These are phyloP conservation scores for Xerophyta viscosa DNA, from an alignment of 106 monocot genomes.

Conservation along the genomic window DNA sequence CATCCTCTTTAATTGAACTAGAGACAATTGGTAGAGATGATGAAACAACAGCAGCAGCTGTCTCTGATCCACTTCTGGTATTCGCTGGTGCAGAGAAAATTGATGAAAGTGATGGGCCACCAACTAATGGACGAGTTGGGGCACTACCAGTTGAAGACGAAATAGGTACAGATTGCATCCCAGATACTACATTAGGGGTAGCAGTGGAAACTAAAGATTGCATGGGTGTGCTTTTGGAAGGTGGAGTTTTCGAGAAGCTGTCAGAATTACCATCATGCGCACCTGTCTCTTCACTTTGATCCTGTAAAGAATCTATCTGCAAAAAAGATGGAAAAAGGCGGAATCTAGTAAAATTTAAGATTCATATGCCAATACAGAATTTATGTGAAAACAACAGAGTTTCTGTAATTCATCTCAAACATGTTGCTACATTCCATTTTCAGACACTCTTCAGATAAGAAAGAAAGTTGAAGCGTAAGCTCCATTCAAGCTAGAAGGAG, in stretches of 20 bases:
- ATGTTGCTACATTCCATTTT: too few species aligned
- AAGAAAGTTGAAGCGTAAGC: too few species aligned
- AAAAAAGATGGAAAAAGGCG: slow-evolving; percentile 21
- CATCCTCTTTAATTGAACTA: slow-evolving; percentile 60
- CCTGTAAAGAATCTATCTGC: slow-evolving; percentile 32
- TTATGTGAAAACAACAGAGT: too few species aligned
- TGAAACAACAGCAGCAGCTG: slow-evolving; percentile 21
- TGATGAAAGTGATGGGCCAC: slow-evolving; percentile 29
- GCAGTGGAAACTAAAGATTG: slow-evolving; percentile 19
- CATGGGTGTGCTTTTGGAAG: slow-evolving; percentile 36
- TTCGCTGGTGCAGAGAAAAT: slow-evolving; percentile 34
- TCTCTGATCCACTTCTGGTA: slow-evolving; percentile 33
- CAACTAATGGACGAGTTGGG: slow-evolving; percentile 24
- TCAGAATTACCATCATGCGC: slow-evolving; percentile 60
- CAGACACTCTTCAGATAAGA: too few species aligned
- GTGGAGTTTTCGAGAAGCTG: slow-evolving; percentile 33
- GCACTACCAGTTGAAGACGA: slow-evolving; percentile 22
- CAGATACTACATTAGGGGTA: slow-evolving; percentile 20
- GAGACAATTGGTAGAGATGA: slow-evolving; percentile 27
- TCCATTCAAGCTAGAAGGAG: too few species aligned
- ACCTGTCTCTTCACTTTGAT: slow-evolving; percentile 56
- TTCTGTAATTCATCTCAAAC: too few species aligned
- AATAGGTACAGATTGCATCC: slow-evolving; percentile 11
- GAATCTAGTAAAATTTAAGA: slow-evolving; percentile 6
- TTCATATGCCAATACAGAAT: background rate